Percentiles rank a stretch among this genome's conserved stretches.
phyloP scores from a whole-genome alignment of 2,329 filamentous ascomycete species.

The Madurella fahalii region DNA sequence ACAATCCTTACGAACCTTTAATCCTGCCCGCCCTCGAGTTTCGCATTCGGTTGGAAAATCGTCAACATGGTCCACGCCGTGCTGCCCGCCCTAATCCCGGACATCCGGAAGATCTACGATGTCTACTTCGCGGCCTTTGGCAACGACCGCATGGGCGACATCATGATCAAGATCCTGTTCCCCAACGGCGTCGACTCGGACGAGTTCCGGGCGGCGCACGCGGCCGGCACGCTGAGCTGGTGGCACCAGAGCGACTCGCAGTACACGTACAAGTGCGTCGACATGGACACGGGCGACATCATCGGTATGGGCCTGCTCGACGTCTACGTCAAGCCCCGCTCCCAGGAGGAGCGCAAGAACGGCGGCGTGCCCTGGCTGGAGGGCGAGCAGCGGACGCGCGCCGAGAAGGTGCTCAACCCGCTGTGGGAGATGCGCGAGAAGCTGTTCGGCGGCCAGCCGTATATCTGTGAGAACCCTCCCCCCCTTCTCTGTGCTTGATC shows the following conservation, averaged over 20 bases:
- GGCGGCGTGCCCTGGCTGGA: conserved; percentile 44
- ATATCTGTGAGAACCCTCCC: conserved; percentile 43
- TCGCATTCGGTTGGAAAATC: background rate
- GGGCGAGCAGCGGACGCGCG: conserved; percentile 40
- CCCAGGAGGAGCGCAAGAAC: conserved; percentile 40
- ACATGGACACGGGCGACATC: conserved; percentile 40
- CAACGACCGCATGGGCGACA: conserved; percentile 35
- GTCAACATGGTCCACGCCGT: conserved; percentile 38
- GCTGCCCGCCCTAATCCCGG: conserved; percentile 43
- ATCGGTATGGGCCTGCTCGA: conserved; percentile 47
- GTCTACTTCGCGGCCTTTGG: conserved; percentile 45
- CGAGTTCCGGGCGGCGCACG: conserved; percentile 42
- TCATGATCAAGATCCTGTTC: conserved; percentile 43
- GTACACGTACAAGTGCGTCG: conserved; percentile 46
- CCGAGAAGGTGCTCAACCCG: conserved; percentile 40
- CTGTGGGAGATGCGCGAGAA: conserved; percentile 40
- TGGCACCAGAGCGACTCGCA: conserved; percentile 38
- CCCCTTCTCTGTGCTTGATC: background rate
- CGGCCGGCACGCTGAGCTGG: conserved; percentile 38
- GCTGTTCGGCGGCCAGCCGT: conserved; percentile 36
- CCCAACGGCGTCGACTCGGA: conserved; percentile 31
- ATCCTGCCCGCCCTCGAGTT: too few species aligned
- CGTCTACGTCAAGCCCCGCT: conserved; percentile 36
- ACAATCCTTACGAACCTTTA: too few species aligned
- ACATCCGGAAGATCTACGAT: conserved; percentile 44